Base-by-base conservation (phyloP, 768 basidiomycete genomes). In the Suillus lakei region DNA sequence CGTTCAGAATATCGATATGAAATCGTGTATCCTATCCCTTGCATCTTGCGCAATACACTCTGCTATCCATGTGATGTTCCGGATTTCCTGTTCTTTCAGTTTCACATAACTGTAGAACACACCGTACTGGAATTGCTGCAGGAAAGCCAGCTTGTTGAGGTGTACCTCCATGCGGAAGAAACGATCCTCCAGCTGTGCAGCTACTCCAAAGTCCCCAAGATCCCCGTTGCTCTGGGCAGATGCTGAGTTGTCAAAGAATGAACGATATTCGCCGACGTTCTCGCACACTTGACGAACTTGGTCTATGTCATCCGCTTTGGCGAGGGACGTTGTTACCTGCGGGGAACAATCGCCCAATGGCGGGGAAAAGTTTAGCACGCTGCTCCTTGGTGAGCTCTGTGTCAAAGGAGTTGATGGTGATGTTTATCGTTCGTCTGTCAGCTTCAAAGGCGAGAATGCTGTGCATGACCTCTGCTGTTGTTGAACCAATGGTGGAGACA, bases 31-130 rank as follows among this genome's bases (percentile, higher is more conserved):
- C 81, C 97, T 88, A 73, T 98, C 94, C 78, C 91, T 89, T 51
- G 96, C 95, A 80, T 97, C 91, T 82, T 98, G 97, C 10, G 96
- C 96, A 71, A 99, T 98, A 78, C 97, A 98, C 81, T 99, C 97
- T 62, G 95, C 95, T 79, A 98, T 96, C 94, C 93, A 95, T 34
- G 91, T 93, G 71, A 96, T 72, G 71, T 92, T 94, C 67, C 93
- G 83, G 67, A 95, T 91, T 80, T 96, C 93, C 81, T 94, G 91
- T 79, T 95, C 93, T 82, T 93, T 94, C 79, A 95, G 80, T 79
- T 93, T 94, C 78, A 98, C 85, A 76, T 96, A 98, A 74, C 90
- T 90, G 75, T 93, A 96, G 76, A 95, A 98, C 41, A 97, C 89
- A 46, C 91, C 93, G 72, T 91, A 90, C 78, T 98, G 96, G 84